Base-by-base conservation (phyloP, 2,329 filamentous ascomycete genomes). In the Neofusicoccum ribis region DNA sequence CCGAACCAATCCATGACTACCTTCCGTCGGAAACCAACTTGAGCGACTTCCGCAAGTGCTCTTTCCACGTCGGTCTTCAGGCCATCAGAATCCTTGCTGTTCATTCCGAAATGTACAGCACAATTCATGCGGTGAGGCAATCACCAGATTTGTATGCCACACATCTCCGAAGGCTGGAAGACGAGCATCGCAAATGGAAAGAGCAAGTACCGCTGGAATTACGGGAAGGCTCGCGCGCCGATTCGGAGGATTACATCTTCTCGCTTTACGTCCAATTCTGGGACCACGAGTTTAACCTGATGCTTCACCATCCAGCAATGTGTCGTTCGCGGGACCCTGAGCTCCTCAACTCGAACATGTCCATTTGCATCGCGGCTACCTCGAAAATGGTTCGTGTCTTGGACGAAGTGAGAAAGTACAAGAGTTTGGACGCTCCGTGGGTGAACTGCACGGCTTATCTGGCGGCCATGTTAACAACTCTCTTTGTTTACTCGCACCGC, bases 391-490 rank as follows among this genome's bases (percentile, higher is more conserved):
- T 93, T 2, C 80, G 82, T 23, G 82, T 84, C 31, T 85, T 88
- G 5, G 81, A 82, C 23, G 81, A 86, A 62, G 77, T 93, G 54
- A 84, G 86, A 65, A 83, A 83, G 69, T 80, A 88, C 65, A 91
- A 89, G 71, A 88, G 87, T 50, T 78, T 93, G 3, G 91, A 94
- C 72, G 91, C 89, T 1, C 92, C 90, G 0, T 93, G 91, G 90
- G 90, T 91, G 70, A 89, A 89, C 54, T 83, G 87, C 56, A 88
- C 90, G 0, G 84, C 91, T 5, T 92, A 91, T 71, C 83, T 91
- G 12, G 87, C 89, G 49, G 89, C 89, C 31, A 88, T 91, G 65
- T 91, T 92, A 70, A 90, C 89, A 0, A 88, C 86, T 14, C 79
- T 94, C 0, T 91, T 90, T 52, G 86, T 86, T 1, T 84, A 88